Percentiles rank a stretch among this genome's conserved stretches.
These are phyloP conservation scores for Lathyrus tuberosus DNA, from an alignment of 306 rosid genomes.

Conservation along the genomic window DNA sequence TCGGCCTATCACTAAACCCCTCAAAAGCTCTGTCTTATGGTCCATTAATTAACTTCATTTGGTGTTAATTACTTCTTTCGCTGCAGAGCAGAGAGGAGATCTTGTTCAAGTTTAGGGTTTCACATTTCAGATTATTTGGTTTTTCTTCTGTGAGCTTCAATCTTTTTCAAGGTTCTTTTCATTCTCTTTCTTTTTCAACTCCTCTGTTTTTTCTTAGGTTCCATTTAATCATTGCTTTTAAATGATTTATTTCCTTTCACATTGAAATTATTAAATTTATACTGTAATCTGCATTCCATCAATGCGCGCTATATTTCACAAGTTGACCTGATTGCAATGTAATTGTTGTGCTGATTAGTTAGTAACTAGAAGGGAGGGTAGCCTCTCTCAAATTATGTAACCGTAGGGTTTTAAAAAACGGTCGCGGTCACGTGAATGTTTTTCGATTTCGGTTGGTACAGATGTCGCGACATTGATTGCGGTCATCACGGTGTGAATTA, in stretches of 20 bases:
- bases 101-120: background rate
- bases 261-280: background rate
- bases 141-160: background rate
- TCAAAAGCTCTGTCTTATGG: too few relatives aligned
- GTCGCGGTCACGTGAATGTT: too few relatives aligned
- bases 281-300: background rate
- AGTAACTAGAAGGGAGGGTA: background rate
- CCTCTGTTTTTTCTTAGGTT: background rate
- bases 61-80: background rate
- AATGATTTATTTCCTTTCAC: background rate
- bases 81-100: background rate
- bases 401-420: too few relatives aligned
- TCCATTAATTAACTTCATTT: background rate
- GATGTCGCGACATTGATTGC: too few relatives aligned
- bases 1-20: too few relatives aligned
- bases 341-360: slow-evolving; percentile 2
- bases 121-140: background rate
- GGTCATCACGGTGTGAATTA: too few relatives aligned
- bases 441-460: too few relatives aligned
- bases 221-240: background rate
- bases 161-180: background rate
- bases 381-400: background rate
- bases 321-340: background rate
- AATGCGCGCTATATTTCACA: background rate
- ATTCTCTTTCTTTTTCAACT: background rate